phyloP scores from a whole-genome alignment of 495 filamentous ascomycete species.

The Aspergillus hancockii region DNA sequence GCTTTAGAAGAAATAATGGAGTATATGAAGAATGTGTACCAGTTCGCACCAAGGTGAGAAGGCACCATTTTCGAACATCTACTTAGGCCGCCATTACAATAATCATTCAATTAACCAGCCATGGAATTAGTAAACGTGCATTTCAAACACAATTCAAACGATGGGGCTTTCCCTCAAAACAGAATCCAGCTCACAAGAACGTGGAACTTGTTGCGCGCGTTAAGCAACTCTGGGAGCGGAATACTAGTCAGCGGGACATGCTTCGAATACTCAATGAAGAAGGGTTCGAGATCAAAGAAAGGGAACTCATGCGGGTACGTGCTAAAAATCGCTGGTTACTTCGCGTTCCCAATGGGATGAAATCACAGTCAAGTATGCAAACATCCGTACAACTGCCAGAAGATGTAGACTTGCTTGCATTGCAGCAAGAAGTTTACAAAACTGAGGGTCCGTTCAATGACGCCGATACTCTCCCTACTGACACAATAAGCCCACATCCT shows the following conservation, averaged over 20 bases:
- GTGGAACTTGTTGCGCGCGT: conserved; percentile 63
- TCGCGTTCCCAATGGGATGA: conserved; percentile 59
- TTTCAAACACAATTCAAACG: conserved; percentile 73
- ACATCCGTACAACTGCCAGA: conserved; percentile 29
- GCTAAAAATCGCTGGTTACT: conserved; percentile 65
- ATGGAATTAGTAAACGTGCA: conserved; percentile 61
- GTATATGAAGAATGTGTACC: conserved; percentile 58
- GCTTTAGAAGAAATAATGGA: conserved; percentile 68
- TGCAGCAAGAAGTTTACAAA: conserved; percentile 47
- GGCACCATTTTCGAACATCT: background rate
- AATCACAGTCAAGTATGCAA: conserved; percentile 33
- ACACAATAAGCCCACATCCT: conserved; percentile 20
- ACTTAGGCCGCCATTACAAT: background rate
- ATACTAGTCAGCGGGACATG: conserved; percentile 71
- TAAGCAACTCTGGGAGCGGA: conserved; percentile 74
- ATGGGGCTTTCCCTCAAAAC: conserved; percentile 77
- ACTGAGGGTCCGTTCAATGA: conserved; percentile 31
- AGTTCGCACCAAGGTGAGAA: conserved; percentile 65
- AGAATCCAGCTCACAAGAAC: conserved; percentile 69
- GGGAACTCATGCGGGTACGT: conserved; percentile 67
- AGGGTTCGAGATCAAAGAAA: conserved; percentile 69
- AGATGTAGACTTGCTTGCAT: conserved; percentile 41
- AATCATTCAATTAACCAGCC: conserved; percentile 1
- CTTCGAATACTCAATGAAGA: conserved; percentile 65
- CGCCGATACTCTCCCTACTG: conserved; percentile 21